Base-by-base conservation (phyloP, 2,329 filamentous ascomycete genomes). In the Karstenula rhodostoma region DNA sequence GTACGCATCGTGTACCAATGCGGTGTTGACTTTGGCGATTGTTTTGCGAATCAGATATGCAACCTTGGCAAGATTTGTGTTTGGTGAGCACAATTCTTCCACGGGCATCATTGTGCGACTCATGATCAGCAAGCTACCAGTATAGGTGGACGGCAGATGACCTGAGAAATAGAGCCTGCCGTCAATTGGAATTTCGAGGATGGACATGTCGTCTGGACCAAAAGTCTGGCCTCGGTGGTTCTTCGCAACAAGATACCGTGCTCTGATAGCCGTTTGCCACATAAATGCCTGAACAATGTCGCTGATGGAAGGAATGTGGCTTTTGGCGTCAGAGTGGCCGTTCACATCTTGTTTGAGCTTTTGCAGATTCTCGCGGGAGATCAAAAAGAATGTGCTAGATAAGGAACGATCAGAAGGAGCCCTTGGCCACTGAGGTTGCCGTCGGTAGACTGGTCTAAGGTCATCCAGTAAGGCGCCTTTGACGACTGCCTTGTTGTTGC, bases 281-380 rank as follows among this genome's bases (percentile, higher is more conserved):
- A 79, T 73, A 51, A 80, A 77, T 0, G 79, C 79, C 60, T 80
- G 76, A 1, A 80, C 63, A 9, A 80, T 77, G 46, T 81, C 79
- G 58, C 73, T 79, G 25, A 77, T 64, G 0, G 78, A 79, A 0
- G 71, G 65, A 17, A 61, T 61, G 7, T 64, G 56, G 0, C 67
- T 67, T 23, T 74, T 72, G 2, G 70, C 64, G 12, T 56, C 61
- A 4, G 53, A 63, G 40, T 75, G 70, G 0, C 61, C 59, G 0
- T 70, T 13, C 0, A 77, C 71, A 2, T 78, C 67, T 12, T 72
- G 59, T 56, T 78, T 76, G 35, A 80, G 58, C 44, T 59, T 37
- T 27, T 68, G 56, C 13, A 71, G 22, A 0, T 72, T 78, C 3
- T 75, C 71, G 8, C 66, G 56, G 5, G 71, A 55, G n/a, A 80